Base-by-base conservation (phyloP, 176 grass and related monocot species). In the Poa annua region DNA sequence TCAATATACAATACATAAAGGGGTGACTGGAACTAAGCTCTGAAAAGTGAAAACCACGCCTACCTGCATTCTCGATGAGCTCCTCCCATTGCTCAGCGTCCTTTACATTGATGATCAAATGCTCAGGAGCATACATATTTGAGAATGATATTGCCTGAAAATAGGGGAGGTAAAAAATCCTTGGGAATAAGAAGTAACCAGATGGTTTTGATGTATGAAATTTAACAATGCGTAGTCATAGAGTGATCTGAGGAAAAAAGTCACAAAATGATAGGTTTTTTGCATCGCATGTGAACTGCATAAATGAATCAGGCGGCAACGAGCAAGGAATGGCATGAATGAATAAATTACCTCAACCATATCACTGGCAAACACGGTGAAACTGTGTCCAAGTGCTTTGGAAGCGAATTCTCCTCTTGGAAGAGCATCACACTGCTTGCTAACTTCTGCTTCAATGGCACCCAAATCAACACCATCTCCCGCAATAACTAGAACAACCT, bases 391-490 rank as follows among this genome's bases (percentile, higher is more conserved):
- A 57, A 98, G 90, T 77, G 96, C 96, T 90, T 92, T 93, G 15
- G 91, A 98, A 84, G 96, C 91, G 83, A 93, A 98, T 78, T 93
- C 91, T 78, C 96, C 96, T 88, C 96, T 93, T 41, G 96, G 93
- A 83, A 98, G 96, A 80, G 70, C 63, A 71, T 78, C 82, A 24
- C 96, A 98, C 84, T 96, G 96, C 76, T 90, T 95, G 83, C 86
- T 95, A 54, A 98, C 86, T 88, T 98, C 91, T 84, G 85, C 85
- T 71, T 93, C 85, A 48, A 96, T 98, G 62, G 87, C 82, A 79
- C 50, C 77, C 68, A 96, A 69, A 90, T 96, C 57, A 65, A 95
- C 89, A 78, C 82, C 91, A 49, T 95, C 90, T 83, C 96, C 96
- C 38, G 87, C 90, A 85, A 95, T 65, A 49, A 95, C 93, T 52